These are phyloP conservation scores for Acacia concinna DNA, from an alignment of 331 rosid species.

Conservation along the genomic window DNA sequence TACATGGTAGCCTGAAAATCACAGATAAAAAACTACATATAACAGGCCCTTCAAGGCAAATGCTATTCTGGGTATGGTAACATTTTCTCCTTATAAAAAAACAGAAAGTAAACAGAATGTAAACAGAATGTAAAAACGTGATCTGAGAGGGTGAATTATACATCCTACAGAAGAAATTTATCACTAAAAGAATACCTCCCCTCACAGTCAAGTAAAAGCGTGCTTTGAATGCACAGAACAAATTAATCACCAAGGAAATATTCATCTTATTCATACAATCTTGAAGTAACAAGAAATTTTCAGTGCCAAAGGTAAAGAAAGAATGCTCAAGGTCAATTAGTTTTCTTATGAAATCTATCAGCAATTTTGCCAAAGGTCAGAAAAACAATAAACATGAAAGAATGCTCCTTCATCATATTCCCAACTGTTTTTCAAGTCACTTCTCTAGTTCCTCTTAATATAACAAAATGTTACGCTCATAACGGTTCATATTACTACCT, in stretches of 20 bases:
- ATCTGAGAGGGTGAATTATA: not conserved
- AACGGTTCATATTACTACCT: not conserved
- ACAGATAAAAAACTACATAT: not conserved
- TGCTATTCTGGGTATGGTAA: not conserved
- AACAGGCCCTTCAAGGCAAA: constrained; percentile 25
- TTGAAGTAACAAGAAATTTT: not conserved
- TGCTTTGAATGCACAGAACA: not conserved
- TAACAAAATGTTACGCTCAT: not conserved
- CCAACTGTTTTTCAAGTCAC: not conserved
- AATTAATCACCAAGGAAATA: not conserved
- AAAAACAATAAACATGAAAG: not conserved
- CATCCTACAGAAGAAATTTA: not conserved
- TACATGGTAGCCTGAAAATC: constrained; percentile 6
- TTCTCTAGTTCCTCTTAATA: not conserved
- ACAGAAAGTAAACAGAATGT: not conserved
- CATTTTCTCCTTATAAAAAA: not conserved
- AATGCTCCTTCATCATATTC: not conserved
- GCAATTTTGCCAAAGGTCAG: not conserved
- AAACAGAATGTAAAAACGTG: not conserved
- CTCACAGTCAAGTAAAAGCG: not conserved
- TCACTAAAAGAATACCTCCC: not conserved
- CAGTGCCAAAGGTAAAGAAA: not conserved
- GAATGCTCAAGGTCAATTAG: not conserved
- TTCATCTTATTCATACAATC: not conserved
- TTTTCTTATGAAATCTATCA: not conserved